Evolutionary conservation across 169 alveolate species (phyloP).

Genomic region (Plasmodium yoelii): DNA sequence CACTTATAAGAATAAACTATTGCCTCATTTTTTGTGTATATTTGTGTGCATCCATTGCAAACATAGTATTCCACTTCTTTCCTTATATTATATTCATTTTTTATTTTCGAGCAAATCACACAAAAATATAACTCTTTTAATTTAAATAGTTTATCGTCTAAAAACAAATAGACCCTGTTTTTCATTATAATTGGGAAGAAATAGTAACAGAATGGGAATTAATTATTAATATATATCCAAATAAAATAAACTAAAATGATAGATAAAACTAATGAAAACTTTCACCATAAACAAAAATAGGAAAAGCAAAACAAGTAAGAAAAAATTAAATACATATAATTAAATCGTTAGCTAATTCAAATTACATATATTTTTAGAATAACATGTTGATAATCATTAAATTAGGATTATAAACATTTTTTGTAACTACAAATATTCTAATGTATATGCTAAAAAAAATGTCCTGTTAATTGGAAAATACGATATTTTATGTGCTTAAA

Average conservation of each 20-base stretch:
- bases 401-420: too few species aligned
- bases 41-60: conserved; percentile 69
- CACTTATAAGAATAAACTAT: conserved; percentile 58
- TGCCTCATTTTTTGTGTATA: conserved; percentile 46
- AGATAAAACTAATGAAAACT: background rate
- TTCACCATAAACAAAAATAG: background rate
- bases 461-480: too few species aligned
- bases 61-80: conserved; percentile 62
- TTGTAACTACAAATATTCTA: too few species aligned
- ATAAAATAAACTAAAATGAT: background rate
- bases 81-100: conserved; percentile 52
- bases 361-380: too few species aligned
- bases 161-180: conserved; percentile 45
- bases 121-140: conserved; percentile 68
- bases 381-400: too few species aligned
- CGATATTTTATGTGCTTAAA: too few species aligned
- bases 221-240: too few species aligned
- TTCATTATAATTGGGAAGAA: conserved; percentile 35
- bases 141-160: conserved; percentile 65
- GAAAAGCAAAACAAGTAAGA: too few species aligned
- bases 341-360: too few species aligned
- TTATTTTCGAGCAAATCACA: conserved; percentile 55
- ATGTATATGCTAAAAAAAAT: too few species aligned
- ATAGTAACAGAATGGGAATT: background rate
- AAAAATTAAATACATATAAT: too few species aligned